Evolutionary conservation across 345 rosid species (phyloP).

Genomic region (Brassica nigra): DNA sequence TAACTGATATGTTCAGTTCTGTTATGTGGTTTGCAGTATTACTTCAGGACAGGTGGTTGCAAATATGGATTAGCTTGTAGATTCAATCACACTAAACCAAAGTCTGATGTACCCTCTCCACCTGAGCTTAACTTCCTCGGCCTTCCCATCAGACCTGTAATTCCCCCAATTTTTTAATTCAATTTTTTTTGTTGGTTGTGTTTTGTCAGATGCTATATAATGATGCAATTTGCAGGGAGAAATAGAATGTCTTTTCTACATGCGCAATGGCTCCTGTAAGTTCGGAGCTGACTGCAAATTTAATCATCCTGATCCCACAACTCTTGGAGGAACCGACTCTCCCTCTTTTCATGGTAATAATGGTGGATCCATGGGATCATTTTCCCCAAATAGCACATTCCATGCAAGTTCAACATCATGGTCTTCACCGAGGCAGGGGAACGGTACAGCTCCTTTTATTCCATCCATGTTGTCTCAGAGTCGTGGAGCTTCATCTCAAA

Average conservation of each 20-base stretch:
- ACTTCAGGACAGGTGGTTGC: constrained; percentile 90
- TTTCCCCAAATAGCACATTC: constrained; percentile 30
- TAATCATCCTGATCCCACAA: constrained; percentile 91
- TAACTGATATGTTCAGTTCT: not conserved
- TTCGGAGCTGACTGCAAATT: constrained; percentile 80
- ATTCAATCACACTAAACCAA: constrained; percentile 67
- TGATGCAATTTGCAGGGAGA: constrained; percentile 54
- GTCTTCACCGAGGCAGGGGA: constrained; percentile 65
- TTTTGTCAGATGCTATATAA: not conserved
- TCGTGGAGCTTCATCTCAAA: constrained; percentile 61
- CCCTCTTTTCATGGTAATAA: constrained; percentile 57
- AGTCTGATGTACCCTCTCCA: constrained; percentile 37
- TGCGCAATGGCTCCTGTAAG: constrained; percentile 96
- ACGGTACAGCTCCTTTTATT: constrained; percentile 56
- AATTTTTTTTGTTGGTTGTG: not conserved
- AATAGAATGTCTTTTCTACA: constrained; percentile 83
- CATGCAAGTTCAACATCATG: constrained; percentile 61
- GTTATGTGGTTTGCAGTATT: constrained; percentile 61
- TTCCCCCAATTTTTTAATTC: not conserved
- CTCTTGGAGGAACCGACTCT: constrained; percentile 53
- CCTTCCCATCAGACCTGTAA: constrained; percentile 77
- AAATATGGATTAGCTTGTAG: constrained; percentile 86
- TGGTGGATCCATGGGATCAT: constrained; percentile 49
- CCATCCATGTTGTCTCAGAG: constrained; percentile 63
- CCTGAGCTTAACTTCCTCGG: constrained; percentile 84